Percentiles rank a stretch among this genome's conserved stretches.
Evolutionary conservation across 1,139 yeast genomes (phyloP).

Genomic region (Magnusiomyces suaveolens): DNA sequence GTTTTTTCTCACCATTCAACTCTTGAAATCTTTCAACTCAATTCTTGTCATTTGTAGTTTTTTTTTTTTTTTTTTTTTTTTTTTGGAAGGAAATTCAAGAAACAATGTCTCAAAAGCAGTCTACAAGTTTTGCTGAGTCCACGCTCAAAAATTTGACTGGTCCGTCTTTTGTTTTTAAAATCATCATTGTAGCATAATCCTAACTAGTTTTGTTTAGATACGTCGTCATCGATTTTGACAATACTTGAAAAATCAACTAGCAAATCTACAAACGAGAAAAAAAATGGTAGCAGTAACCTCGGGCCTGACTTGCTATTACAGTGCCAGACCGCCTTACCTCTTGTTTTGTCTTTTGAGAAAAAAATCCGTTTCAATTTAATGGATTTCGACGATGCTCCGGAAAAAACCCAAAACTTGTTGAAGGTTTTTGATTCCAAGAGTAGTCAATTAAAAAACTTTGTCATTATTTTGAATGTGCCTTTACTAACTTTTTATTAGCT

Average conservation of each 20-base stretch:
- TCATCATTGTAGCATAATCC: too few species aligned
- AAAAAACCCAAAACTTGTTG: neutral
- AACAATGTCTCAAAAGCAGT: neutral
- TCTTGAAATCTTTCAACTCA: neutral
- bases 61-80: too few species aligned
- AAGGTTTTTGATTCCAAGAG: slow-evolving; percentile 11
- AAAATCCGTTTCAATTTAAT: slow-evolving; percentile 3
- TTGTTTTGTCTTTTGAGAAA: slow-evolving; percentile 14
- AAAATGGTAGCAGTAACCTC: neutral
- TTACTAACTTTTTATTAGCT: slow-evolving; percentile 1
- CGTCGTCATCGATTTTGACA: neutral
- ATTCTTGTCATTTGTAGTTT: too few species aligned
- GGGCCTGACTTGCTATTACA: slow-evolving; percentile 5
- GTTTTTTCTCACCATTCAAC: neutral
- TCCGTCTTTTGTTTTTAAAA: too few species aligned
- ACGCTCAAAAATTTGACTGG: slow-evolving; percentile 4
- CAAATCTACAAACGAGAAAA: neutral
- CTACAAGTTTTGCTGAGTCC: neutral
- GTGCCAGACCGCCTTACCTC: slow-evolving; percentile 14
- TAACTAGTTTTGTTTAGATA: neutral
- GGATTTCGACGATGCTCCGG: neutral
- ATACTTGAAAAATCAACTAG: neutral
- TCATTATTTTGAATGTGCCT: neutral
- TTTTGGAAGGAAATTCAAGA: too few species aligned
- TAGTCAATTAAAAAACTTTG: neutral